Conservation (phyloP, 345 rosid genomes). For the Boechera divaricarpa region DNA sequence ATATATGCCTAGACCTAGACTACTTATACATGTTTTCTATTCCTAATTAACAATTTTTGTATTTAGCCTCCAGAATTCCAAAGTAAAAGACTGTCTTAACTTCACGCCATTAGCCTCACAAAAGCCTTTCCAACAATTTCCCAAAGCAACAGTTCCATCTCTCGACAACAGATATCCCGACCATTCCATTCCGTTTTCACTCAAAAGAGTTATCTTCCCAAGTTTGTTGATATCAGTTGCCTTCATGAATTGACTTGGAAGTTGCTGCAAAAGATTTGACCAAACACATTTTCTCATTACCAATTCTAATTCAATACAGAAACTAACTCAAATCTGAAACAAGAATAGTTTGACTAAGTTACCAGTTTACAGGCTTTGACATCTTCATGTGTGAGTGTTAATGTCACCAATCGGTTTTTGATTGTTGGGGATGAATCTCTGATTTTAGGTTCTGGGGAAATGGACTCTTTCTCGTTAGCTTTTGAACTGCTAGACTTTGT, state of each 20-base stretch:
- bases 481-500: too few species aligned
- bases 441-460: background rate
- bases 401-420: background rate
- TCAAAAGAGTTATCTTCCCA: slow-evolving; percentile 18
- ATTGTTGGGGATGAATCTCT: slow-evolving; percentile 9
- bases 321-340: background rate
- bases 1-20: background rate
- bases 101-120: slow-evolving; percentile 30
- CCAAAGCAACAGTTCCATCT: background rate
- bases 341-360: slow-evolving; percentile 9
- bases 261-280: background rate
- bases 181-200: background rate
- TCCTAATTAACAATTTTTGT: background rate
- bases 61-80: background rate
- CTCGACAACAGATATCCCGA: background rate
- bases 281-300: background rate
- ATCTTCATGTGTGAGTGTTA: slow-evolving; percentile 19
- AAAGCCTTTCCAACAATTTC: slow-evolving; percentile 10
- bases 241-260: slow-evolving; percentile 24
- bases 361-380: slow-evolving; percentile 3
- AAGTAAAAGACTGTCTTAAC: background rate
- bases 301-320: background rate
- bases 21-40: background rate
- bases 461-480: too few species aligned
- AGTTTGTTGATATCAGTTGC: slow-evolving; percentile 22